Conservation (phyloP, 75 land plant species). For the Adiantum capillusveneris region DNA sequence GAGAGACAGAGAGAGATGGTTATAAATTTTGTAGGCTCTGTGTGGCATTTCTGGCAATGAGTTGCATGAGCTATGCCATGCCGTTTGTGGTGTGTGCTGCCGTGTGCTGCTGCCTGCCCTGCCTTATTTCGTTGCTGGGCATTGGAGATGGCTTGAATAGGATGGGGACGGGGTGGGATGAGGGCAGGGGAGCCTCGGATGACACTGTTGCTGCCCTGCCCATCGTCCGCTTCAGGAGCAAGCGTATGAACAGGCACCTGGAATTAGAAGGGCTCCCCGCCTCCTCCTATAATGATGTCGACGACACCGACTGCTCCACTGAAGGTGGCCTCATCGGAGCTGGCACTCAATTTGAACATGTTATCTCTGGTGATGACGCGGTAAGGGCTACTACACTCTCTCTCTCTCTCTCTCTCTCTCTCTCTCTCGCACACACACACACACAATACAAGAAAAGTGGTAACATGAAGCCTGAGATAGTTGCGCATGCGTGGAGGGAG, state of each 20-base stretch:
- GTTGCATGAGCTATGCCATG: slow-evolving; percentile 97
- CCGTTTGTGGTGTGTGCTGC: slow-evolving; percentile 85
- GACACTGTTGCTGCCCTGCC: slow-evolving; percentile 67
- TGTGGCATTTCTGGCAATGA: slow-evolving; percentile 76
- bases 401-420: too few species aligned
- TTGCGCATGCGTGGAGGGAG: too few species aligned
- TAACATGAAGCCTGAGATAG: too few species aligned
- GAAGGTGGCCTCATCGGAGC: slow-evolving; percentile 65
- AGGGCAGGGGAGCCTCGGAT: slow-evolving; percentile 63
- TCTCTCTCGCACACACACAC: too few species aligned
- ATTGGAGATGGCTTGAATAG: slow-evolving; percentile 67
- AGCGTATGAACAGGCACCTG: too few species aligned
- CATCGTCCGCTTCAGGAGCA: slow-evolving; percentile 63
- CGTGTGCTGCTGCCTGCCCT: slow-evolving; percentile 91
- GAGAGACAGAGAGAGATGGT: background rate
- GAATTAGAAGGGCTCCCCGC: too few species aligned
- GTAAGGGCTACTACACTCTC: slow-evolving; percentile 28
- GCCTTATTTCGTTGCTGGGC: slow-evolving; percentile 74
- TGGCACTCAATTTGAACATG: slow-evolving; percentile 71
- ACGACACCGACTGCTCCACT: slow-evolving; percentile 17
- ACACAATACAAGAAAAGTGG: too few species aligned
- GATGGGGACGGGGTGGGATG: background rate
- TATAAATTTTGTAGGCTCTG: slow-evolving; percentile 52
- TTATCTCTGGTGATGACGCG: slow-evolving; percentile 74
- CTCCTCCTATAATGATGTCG: slow-evolving; percentile 22